phyloP scores from a whole-genome alignment of 495 filamentous ascomycete species.

The Neurospora sp. region DNA sequence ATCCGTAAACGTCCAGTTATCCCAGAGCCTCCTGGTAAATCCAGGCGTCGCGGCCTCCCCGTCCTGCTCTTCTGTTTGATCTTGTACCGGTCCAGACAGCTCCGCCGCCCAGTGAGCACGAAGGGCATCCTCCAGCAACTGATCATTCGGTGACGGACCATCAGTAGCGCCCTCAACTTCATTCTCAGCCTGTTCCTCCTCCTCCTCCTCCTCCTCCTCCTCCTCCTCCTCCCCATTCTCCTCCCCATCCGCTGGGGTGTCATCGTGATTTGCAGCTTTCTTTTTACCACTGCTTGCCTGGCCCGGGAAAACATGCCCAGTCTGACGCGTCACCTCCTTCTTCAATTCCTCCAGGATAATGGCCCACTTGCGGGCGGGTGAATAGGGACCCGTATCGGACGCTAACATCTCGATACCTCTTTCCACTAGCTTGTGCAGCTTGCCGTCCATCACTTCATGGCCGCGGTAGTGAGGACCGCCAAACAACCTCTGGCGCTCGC shows the following conservation, averaged over 20 bases:
- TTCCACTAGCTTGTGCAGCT: conserved; percentile 5
- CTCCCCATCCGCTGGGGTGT: background rate
- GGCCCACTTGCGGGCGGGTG: conserved; percentile 8
- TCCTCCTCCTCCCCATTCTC: background rate
- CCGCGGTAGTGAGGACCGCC: background rate
- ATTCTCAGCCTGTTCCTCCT: background rate
- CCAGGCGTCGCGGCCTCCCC: background rate
- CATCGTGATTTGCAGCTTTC: background rate
- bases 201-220: background rate
- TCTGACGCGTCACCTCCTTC: conserved; percentile 7
- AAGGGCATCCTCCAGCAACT: conserved; percentile 14
- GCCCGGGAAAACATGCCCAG: background rate
- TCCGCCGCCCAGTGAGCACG: conserved; percentile 15
- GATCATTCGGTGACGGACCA: conserved; percentile 3
- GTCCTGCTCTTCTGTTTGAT: background rate
- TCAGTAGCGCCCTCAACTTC: background rate
- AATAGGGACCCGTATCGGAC: conserved; percentile 7
- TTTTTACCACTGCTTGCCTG: background rate
- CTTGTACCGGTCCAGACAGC: background rate
- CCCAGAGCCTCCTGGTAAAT: conserved; percentile 3
- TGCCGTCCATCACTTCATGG: conserved; percentile 2
- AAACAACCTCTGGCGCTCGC: conserved; percentile 8
- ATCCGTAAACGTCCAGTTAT: conserved; percentile 15
- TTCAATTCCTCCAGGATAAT: conserved; percentile 16
- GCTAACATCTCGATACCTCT: conserved; percentile 2